These are phyloP conservation scores for Ceratocystis destructans DNA, from an alignment of 2,329 filamentous ascomycete genomes.

Conservation along the genomic window DNA sequence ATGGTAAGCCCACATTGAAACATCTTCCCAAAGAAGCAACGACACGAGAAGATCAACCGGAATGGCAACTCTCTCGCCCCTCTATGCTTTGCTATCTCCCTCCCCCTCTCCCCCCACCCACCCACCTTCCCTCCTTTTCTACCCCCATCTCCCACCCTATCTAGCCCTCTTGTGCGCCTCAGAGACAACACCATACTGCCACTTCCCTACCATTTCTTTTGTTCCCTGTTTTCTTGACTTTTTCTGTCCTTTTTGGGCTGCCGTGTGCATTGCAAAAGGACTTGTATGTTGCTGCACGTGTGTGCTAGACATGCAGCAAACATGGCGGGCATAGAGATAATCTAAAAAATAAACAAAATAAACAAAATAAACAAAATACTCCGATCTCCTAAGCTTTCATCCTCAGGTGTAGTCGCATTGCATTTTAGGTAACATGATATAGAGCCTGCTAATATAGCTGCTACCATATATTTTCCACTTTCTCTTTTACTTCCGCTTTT, in stretches of 20 bases:
- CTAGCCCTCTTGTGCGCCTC: no score
- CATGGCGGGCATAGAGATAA: background rate
- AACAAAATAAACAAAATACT: background rate
- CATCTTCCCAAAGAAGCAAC: no score
- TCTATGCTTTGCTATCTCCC: no score
- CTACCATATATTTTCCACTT: background rate
- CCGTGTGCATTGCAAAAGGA: background rate
- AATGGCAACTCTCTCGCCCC: no score
- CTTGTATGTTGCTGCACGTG: background rate
- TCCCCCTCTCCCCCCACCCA: no score
- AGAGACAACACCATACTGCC: no score
- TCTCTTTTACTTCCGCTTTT: background rate
- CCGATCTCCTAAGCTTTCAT: background rate
- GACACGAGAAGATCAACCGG: no score
- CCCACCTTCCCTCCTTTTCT: no score
- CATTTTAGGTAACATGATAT: background rate
- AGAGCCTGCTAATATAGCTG: background rate
- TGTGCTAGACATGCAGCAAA: slow-evolving; percentile 1
- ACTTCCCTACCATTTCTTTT: background rate
- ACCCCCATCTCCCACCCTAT: no score
- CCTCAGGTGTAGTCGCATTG: background rate
- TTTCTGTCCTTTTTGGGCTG: background rate
- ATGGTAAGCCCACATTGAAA: no score
- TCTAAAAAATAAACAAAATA: background rate
- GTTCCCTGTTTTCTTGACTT: background rate